Base-by-base conservation (phyloP, 768 basidiomycete genomes). In the Steccherinum ochraceum region DNA sequence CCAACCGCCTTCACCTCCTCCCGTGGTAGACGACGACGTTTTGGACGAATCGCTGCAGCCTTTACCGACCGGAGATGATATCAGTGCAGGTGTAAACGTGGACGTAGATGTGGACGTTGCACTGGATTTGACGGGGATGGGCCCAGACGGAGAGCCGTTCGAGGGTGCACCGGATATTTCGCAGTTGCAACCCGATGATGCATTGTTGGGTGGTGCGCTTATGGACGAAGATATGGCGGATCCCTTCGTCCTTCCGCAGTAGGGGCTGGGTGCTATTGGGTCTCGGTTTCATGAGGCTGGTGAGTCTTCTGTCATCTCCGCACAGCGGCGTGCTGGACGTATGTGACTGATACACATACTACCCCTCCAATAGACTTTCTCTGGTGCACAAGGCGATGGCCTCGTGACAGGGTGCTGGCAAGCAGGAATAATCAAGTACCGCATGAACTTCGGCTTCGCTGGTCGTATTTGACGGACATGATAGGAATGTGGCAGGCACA, bases 41-140 rank as follows among this genome's bases (percentile, higher is more conserved):
- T 63, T 86, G 45, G 80, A 79, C 50, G 74, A 75, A 24, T 73
- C 81, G 5, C 69, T 88, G 49, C 80, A 82, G 56, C n/a, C n/a
- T n/a, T n/a, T n/a, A n/a, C 76, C 71, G 23, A 60, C 82, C 60
- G 80, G 79, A 41, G 68, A 64, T 21, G n/a, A n/a, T n/a, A n/a
- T n/a, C n/a, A n/a, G n/a, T n/a, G 65, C 60, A 46, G 71, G 81
- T 59, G 72, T 68, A 40, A 66, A 72, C 13, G 72, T 69, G 35
- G 69, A 71, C 3, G 65, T 68, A 25, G 72, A 72, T 46, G n/a
- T 39, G n/a, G 60, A 62, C n/a, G 76, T 78, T 46, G 75, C 72
- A 47, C 64, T 90, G 64, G 83, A 86, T 54, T 80, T 89, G 61
- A 72, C 80, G 16, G 70, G 67, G 20, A 73, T 89, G 27, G 86